Evolutionary conservation across 2,329 filamentous ascomycete species (phyloP).

Genomic region (Xylaria hypoxylon): DNA sequence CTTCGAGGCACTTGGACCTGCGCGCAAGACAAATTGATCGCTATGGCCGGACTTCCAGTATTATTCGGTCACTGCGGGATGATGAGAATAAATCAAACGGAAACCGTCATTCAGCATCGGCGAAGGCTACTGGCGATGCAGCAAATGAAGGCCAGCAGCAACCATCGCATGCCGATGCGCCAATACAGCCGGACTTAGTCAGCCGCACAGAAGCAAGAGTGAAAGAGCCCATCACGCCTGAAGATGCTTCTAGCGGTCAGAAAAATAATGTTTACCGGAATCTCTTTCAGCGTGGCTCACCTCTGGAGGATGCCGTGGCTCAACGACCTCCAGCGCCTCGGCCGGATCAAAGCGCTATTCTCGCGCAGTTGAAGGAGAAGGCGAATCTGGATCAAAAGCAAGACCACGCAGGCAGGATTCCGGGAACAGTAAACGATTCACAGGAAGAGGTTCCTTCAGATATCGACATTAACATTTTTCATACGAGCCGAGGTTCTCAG

Average conservation of each 20-base stretch:
- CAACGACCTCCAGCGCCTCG: constrained; percentile 31
- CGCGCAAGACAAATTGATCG: constrained; percentile 65
- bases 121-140: constrained; percentile 12
- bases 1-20: constrained; percentile 70
- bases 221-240: constrained; percentile 4
- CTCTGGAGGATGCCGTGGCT: constrained; percentile 24
- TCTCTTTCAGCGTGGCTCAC: constrained; percentile 28
- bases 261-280: constrained; percentile 26
- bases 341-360: constrained; percentile 44
- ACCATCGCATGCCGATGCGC: constrained; percentile 7
- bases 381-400: constrained; percentile 7
- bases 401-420: constrained; percentile 22
- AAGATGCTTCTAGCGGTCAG: background rate
- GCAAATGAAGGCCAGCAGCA: constrained; percentile 22
- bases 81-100: constrained; percentile 24
- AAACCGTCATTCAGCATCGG: constrained; percentile 12
- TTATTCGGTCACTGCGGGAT: constrained; percentile 53
- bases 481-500: constrained; percentile 59
- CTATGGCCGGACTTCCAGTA: constrained; percentile 61
- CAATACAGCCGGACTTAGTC: constrained; percentile 3
- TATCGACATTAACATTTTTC: constrained; percentile 62
- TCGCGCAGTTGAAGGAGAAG: constrained; percentile 40
- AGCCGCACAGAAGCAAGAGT: constrained; percentile 16
- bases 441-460: constrained; percentile 54
- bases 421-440: constrained; percentile 2